Base-by-base conservation (phyloP, 352 stramenopile species). In the Globisporangium alternatum region DNA sequence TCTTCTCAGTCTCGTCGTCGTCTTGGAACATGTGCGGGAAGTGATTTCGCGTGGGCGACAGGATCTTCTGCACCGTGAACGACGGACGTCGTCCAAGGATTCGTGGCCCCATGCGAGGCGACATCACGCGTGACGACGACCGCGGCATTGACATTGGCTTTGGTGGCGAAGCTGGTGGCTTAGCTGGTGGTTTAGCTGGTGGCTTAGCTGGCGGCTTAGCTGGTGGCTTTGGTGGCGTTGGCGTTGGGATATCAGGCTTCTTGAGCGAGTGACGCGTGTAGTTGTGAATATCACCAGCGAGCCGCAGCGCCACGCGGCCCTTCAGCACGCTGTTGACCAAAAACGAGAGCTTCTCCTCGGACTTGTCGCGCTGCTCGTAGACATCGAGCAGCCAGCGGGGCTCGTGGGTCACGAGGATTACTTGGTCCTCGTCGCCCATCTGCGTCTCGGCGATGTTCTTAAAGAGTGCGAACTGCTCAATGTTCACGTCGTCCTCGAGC, bases 251-350 rank as follows among this genome's bases (percentile, higher is more conserved):
- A 2, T 56, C 43, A 19, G 49, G 15, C 13, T 57, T 37, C 53
- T 60, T 56, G 6, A 68, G 48, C 17, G 93, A 92, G 69, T 98
- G 88, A 0, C 93, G 77, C 54, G 88, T 96, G 73, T 98, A 98
- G 72, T 98, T 97, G 76, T 98, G 93, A 33, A 98, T 86, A 73
- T 98, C 93, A 3, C 93, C 93, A 13, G 93, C 91, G 41, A 98
- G 76, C 8, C 87, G 78, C 9, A 96, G 43, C 10, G 86, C 79
- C 21, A 94, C 84, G 31, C 85, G 79, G 4, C 83, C 86, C n/a
- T 88, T 76, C 0, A 96, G 71, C 25, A 91, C 70, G 7, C 83
- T 81, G 44, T 88, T 73, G n/a, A 94, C 81, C 17, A 96, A 66
- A 51, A 89, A 88, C 28, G 83, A 80, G 2, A 96, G 76, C 60